Base-by-base conservation (phyloP, 768 basidiomycete genomes). In the Auricularia cornea region DNA sequence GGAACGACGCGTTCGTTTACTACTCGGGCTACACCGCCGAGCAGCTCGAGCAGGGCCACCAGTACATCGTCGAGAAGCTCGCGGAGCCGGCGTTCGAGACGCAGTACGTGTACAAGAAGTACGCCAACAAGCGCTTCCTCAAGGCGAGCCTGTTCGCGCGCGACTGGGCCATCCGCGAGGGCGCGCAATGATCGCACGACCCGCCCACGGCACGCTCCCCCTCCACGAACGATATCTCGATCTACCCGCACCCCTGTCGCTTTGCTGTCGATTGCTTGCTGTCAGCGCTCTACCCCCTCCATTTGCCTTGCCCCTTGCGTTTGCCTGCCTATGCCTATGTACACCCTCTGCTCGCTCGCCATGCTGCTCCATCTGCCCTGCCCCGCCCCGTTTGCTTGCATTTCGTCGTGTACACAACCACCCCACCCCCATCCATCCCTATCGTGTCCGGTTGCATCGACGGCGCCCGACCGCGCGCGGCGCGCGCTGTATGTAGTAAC, bases 111-210 rank as follows among this genome's bases (percentile, higher is more conserved):
- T 95, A 86, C 84, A 90, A 90, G 81, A 98, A 99, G 79, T 99
- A 98, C 75, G 86, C 93, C 54, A 84, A 91, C 82, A 97, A 95
- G 86, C 95, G 94, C 76, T 98, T 97, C 84, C 85, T 98, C 73
- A 93, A 96, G 76, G 96, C 79, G 5, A 70, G 71, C 30, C 72
- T 75, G 59, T 80, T 77, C 66, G 79, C 79, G 0, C 66, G 77
- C 59, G 76, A 78, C 66, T 80, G 79, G 78, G 78, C 77, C 11
- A 66, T 62, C 18, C 61, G 57, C 38, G 61, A 28, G 54, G 54
- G 28, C 54, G 26, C 44, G 44, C 35, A 38, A 38, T 38, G 35
- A 38, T 48, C 44, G 44, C 44, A 38, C 16, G 35, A 18, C 6
- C 44, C 38, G 38, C 38, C 38, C 8, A 40, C 8, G 38, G 44